Percentiles rank a stretch among this genome's conserved stretches.
phyloP scores from a whole-genome alignment of 371 early-diverging fungal genomes.

The Synchytrium microbalum region DNA sequence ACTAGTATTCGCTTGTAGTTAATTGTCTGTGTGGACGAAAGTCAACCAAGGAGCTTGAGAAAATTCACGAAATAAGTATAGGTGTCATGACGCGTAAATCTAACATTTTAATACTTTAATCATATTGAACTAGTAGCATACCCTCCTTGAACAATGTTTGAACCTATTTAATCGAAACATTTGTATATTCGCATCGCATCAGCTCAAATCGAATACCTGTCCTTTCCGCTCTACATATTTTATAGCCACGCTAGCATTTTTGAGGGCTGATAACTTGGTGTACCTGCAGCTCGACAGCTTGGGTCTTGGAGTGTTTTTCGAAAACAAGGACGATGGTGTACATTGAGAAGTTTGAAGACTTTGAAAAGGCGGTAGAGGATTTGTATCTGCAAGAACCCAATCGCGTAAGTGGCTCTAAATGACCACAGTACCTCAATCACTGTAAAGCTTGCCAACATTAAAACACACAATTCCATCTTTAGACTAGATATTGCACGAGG shows the following conservation, averaged over 20 bases:
- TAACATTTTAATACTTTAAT: too few relatives aligned
- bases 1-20: too few relatives aligned
- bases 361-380: conserved; percentile 63
- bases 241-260: too few relatives aligned
- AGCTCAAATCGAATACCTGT: neutral
- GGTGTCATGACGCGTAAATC: too few relatives aligned
- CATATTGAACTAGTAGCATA: too few relatives aligned
- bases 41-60: too few relatives aligned
- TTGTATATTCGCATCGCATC: neutral
- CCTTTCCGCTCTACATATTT: too few relatives aligned
- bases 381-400: conserved; percentile 56
- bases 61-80: too few relatives aligned
- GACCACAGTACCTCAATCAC: neutral
- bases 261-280: neutral
- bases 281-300: neutral
- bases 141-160: too few relatives aligned
- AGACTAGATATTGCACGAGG: conserved; percentile 64
- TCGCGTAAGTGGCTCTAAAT: conserved; percentile 34
- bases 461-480: conserved; percentile 2
- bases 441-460: neutral
- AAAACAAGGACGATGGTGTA: too few relatives aligned
- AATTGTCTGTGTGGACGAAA: too few relatives aligned
- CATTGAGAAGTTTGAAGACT: conserved; percentile 61
- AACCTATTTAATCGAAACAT: neutral
- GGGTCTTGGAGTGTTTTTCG: neutral